Evolutionary conservation across 2,329 filamentous ascomycete genomes (phyloP), one percentile per base, ranked within the genome.

Genomic region (Pezicula rhizophila): DNA sequence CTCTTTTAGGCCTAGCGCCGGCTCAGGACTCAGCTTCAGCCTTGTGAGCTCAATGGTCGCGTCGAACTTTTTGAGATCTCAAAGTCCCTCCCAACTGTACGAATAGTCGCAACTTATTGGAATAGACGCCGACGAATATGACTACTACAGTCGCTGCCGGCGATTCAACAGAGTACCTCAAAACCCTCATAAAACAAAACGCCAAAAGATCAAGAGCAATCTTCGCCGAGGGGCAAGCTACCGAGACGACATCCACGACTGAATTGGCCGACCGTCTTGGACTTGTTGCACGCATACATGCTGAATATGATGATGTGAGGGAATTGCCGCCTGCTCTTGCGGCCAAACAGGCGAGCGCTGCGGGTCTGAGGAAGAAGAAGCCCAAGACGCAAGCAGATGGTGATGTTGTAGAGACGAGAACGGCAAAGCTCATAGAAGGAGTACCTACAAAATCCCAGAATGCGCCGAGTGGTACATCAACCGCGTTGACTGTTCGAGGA

Each of bases 321-420:
- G 84, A 86, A 53, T 76, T 96, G 3, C 91, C 91, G 5, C 80
- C 85, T 18, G 80, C 80, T 1, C 76, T 96, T 17, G 87, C 87
- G 33, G 84, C 87, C 18, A 93, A 91, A 65, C 85, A 91, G 66
- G 84, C 86, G 12, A 79, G 74, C 59, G 77, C 79, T 34, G 71
- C 80, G n/a, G 77, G 76, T 8, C 76, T 79, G 52, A 75, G 82
- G 55, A 75, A 81, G 56, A 87, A 83, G 66, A 79, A 83, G 59
- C 72, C 76, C 33, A 82, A 79, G 66, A 67, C 70, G 15, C 74
- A 77, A 52, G 61, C 70, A 18, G 55, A 58, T 14, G 53, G 55
- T 8, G 48, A 55, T 7, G 54, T 54, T 7, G 56, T 58, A 8
- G 60, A 63, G 41, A 69, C 72, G 48, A 75, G 78, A 60, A 76